Conservation (phyloP, 805 yeast species). For the Sugiyamaella valdiviana region DNA sequence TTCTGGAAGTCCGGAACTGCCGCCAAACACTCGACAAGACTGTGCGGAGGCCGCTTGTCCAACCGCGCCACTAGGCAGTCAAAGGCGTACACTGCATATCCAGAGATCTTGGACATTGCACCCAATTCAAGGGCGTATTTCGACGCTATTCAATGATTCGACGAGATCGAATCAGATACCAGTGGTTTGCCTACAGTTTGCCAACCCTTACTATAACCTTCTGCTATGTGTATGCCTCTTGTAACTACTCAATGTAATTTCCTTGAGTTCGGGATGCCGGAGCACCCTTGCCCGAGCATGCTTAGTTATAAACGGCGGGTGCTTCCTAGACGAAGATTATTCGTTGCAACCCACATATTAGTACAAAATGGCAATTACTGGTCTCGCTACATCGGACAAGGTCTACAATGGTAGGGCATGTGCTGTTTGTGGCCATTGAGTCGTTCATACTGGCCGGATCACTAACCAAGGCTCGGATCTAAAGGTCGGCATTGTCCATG, state of each 20-base stretch:
- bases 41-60: conserved; percentile 10
- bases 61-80: conserved; percentile 34
- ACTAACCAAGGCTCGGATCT: conserved; percentile 32
- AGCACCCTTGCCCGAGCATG: too few species aligned
- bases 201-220: too few species aligned
- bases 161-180: too few species aligned
- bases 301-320: background rate
- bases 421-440: background rate
- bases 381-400: conserved; percentile 69
- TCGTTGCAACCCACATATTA: background rate
- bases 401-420: conserved; percentile 46
- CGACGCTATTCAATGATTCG: too few species aligned
- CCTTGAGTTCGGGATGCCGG: too few species aligned
- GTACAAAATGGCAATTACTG: conserved; percentile 47
- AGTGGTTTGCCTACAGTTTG: too few species aligned
- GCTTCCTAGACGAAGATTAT: background rate
- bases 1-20: conserved; percentile 5
- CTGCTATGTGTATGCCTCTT: too few species aligned
- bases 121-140: too few species aligned
- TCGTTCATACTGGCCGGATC: background rate
- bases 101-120: conserved; percentile 7
- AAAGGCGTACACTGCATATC: conserved; percentile 38
- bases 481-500: conserved; percentile 83
- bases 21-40: conserved; percentile 14
- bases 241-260: too few species aligned